Evolutionary conservation across 768 basidiomycete species (phyloP), one percentile per base, ranked within the genome.

Genomic region (Tylopilus subfusipes): DNA sequence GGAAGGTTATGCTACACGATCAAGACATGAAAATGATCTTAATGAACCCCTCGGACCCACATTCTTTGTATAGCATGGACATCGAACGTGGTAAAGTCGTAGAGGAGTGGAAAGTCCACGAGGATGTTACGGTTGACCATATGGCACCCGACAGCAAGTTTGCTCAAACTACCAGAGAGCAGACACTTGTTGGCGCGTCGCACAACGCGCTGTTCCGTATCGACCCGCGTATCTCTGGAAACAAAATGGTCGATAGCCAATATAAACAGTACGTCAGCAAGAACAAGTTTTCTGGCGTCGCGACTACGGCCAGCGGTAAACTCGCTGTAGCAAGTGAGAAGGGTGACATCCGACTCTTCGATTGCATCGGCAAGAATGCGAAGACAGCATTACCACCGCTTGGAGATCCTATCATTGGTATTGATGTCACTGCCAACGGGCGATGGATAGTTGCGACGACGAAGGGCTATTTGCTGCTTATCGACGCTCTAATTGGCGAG

Each of bases 71-170:
- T 73, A 84, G 78, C 59, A 84, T 98, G 81, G 97, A 99, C 73
- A 82, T 99, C 57, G 89, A 96, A 71, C 85, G 85, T 24, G 97
- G 93, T 40, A 96, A 97, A 72, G 85, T 99, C 27, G 93, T 98
- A 21, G 97, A 99, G 68, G 97, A 99, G 69, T 98, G 93, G 94
- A 96, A 93, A 68, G 85, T 99, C n/a, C 87, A 94, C 67, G 93
- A 98, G 33, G 78, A 88, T 65, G 77, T 98, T 59, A 76, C 79
- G 16, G 90, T 99, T 59, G 81, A 88, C 69, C 87, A 96, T 66
- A 90, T 98, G 68, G 83, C 95, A 2, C 95, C 97, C 5, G 86
- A 93, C 62, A 85, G 81, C 74, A 99, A 99, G 72, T 98, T 93
- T 63, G 95, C 97, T 7, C 94, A 89, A 60, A 97, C 86, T 61